Conservation (phyloP, 345 rosid species). For the Eucalyptus viminalis region DNA sequence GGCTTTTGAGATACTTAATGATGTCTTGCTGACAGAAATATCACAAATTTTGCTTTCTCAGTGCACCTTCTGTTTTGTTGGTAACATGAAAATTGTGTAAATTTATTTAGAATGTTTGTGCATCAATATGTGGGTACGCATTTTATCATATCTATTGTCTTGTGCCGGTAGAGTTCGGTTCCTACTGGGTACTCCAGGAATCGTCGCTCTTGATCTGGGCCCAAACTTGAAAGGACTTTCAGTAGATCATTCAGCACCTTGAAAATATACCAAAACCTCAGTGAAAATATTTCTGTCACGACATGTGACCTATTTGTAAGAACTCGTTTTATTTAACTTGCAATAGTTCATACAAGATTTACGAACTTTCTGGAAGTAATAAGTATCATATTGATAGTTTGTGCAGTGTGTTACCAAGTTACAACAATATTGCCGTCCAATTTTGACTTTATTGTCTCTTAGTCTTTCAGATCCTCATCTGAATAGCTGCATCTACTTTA, state of each 20-base stretch:
- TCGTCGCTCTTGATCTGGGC: conserved; percentile 95
- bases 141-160: conserved; percentile 85
- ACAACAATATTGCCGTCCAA: neutral
- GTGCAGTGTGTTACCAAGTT: neutral
- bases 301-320: conserved; percentile 85
- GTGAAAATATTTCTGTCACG: conserved; percentile 72
- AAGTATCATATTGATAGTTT: neutral
- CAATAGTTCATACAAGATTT: too few species aligned
- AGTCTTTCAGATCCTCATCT: neutral
- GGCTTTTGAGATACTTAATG: neutral
- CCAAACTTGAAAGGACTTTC: conserved; percentile 79
- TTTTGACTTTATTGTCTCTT: neutral
- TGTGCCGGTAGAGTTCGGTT: conserved; percentile 91
- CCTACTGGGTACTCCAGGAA: conserved; percentile 91
- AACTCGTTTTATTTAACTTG: neutral
- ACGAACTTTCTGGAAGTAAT: neutral
- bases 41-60: neutral
- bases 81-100: neutral
- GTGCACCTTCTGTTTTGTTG: neutral
- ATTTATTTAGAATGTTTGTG: conserved; percentile 4
- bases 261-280: conserved; percentile 82
- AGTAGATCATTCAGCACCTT: conserved; percentile 68
- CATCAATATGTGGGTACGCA: conserved; percentile 95
- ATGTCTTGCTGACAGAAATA: neutral
- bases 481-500: neutral